Evolutionary conservation across 768 basidiomycete species (phyloP), one percentile per base, ranked within the genome.

Genomic region (Steccherinum ochraceum): DNA sequence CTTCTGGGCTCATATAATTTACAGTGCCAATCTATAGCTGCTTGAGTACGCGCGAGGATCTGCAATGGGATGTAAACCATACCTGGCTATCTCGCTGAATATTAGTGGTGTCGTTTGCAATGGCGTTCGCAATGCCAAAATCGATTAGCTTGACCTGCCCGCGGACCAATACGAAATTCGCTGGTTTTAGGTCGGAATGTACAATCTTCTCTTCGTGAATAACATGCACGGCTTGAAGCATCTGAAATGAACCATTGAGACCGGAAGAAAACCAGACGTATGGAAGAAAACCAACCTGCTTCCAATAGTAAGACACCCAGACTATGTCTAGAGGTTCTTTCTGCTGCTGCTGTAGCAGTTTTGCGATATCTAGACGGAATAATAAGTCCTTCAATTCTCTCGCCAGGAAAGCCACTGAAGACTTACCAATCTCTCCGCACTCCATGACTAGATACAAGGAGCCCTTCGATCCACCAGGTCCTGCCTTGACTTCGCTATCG

Each of bases 1-100:
- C 92, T 67, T 99, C 95, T 0, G 95, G 95, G 49, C 92, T 93
- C 95, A 99, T 99, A 65, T 95, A 99, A 63, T 99, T 99, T 30
- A 96, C 88, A 1, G 93, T 95, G 2, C 95, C 95, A 57, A 99
- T 86, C 89, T 95, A 59, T 18, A 40, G 10, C 24, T n/a, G 39
- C 27, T 16, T 12, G 12, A 54, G 25, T n/a, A n/a, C n/a, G n/a
- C n/a, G n/a, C n/a, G n/a, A n/a, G n/a, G n/a, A n/a, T n/a, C n/a
- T n/a, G n/a, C n/a, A n/a, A n/a, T n/a, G n/a, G n/a, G n/a, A n/a
- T n/a, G n/a, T n/a, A n/a, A n/a, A 12, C 10, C 69, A 24, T 59
- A 91, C 92, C 79, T 94, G 93, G 62, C 92, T 89, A 58, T 99
- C 95, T 51, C 95, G 78, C 57, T 95, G 93, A 51, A 98, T 97